Conservation (phyloP, 75 land plant genomes). For the Picea sitchensis region DNA sequence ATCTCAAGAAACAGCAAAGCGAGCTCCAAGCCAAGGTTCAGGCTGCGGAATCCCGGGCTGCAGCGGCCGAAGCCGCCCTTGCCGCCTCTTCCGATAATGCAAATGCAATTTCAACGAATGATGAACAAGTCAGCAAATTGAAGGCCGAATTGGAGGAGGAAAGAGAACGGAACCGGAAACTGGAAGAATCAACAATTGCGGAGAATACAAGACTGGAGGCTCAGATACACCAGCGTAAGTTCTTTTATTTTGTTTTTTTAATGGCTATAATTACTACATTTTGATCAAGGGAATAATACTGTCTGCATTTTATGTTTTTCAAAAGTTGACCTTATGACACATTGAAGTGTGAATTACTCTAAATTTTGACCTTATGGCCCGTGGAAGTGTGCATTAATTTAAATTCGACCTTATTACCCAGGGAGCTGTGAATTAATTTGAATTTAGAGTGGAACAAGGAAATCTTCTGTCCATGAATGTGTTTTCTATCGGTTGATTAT, state of each 20-base stretch:
- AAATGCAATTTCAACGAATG: neutral
- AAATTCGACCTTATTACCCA: too few relatives aligned
- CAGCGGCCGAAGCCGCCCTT: conserved; percentile 35
- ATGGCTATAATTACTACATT: too few relatives aligned
- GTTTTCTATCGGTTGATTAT: too few relatives aligned
- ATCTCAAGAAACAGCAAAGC: conserved; percentile 39
- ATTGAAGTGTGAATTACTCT: too few relatives aligned
- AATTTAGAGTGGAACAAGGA: too few relatives aligned
- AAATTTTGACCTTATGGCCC: too few relatives aligned
- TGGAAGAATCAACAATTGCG: neutral
- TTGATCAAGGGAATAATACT: too few relatives aligned
- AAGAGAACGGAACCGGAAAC: neutral
- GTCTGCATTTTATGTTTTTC: too few relatives aligned
- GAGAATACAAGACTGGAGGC: conserved; percentile 1
- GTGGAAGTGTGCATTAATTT: too few relatives aligned
- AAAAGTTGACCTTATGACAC: too few relatives aligned
- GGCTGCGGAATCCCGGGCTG: conserved; percentile 33
- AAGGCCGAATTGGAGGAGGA: conserved; percentile 10
- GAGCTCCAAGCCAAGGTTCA: conserved; percentile 30
- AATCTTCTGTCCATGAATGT: too few relatives aligned
- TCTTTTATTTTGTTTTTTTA: neutral
- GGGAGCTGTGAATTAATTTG: too few relatives aligned
- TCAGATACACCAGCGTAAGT: conserved; percentile 12
- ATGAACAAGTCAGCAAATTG: conserved; percentile 1
- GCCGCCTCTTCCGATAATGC: conserved; percentile 14